These are phyloP conservation scores for Tetraselmis striata DNA, from an alignment of 139 green algal species.

Conservation along the genomic window DNA sequence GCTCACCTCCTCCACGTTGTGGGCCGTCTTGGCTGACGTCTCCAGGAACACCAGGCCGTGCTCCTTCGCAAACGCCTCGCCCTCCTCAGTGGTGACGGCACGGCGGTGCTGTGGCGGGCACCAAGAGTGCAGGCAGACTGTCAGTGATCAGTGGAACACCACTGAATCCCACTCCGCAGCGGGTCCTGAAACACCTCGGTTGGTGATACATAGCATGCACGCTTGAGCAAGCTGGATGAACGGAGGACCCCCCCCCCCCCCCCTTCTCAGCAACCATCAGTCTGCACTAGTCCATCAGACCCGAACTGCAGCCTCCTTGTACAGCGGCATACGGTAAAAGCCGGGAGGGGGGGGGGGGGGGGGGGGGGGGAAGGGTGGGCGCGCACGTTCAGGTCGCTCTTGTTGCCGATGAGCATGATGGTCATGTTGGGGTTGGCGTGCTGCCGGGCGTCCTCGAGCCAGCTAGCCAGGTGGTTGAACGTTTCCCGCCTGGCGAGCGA, in stretches of 20 bases:
- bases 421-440: slow-evolving; percentile 99
- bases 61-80: slow-evolving; percentile 96
- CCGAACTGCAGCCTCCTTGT: too few species aligned
- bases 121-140: too few species aligned
- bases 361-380: neutral
- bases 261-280: too few species aligned
- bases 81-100: slow-evolving; percentile 93
- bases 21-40: slow-evolving; percentile 92
- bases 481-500: slow-evolving; percentile 89
- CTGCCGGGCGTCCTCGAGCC: slow-evolving; percentile 97
- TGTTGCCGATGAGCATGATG: slow-evolving; percentile 99
- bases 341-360: neutral
- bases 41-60: slow-evolving; percentile 98
- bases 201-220: too few species aligned
- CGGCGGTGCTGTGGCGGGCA: slow-evolving; percentile 66
- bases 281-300: too few species aligned
- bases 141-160: too few species aligned
- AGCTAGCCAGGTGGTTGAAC: slow-evolving; percentile 94
- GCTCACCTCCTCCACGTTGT: slow-evolving; percentile 94
- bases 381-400: slow-evolving; percentile 83
- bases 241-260: too few species aligned
- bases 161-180: too few species aligned
- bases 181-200: too few species aligned
- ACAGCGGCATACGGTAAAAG: neutral
- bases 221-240: too few species aligned